Evolutionary conservation across 2,329 filamentous ascomycete genomes (phyloP).

Genomic region (Ophiostoma fasciatum): DNA sequence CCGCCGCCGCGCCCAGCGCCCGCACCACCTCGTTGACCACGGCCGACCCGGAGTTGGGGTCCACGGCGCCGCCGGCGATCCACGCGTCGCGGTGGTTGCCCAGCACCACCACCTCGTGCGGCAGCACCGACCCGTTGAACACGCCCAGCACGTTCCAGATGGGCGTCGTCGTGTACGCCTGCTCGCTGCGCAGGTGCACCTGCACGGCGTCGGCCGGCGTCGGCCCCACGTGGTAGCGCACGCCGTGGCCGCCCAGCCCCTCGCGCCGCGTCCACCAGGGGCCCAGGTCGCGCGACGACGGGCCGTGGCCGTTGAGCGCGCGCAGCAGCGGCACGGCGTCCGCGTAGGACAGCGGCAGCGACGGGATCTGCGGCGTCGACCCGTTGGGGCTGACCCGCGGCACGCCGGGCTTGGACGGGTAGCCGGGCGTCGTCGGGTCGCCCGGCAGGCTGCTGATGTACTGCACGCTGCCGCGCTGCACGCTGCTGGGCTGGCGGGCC

Average conservation of each 20-base stretch:
- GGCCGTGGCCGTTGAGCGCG: constrained; percentile 78
- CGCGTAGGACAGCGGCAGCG: constrained; percentile 22
- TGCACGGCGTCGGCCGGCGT: constrained; percentile 51
- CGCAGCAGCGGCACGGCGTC: constrained; percentile 9
- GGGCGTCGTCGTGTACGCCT: constrained; percentile 68
- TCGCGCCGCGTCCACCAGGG: constrained; percentile 54
- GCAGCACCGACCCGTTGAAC: constrained; percentile 65
- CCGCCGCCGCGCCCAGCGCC: constrained; percentile 54
- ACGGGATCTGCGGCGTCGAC: constrained; percentile 72
- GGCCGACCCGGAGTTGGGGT: constrained; percentile 72
- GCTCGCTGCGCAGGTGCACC: constrained; percentile 62
- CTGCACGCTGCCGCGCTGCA: constrained; percentile 77
- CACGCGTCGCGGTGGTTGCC: constrained; percentile 75
- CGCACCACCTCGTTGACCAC: constrained; percentile 64
- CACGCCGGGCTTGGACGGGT: constrained; percentile 80
- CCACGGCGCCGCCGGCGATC: constrained; percentile 56
- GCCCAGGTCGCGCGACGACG: constrained; percentile 58
- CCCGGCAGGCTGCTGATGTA: constrained; percentile 58
- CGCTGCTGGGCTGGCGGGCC: constrained; percentile 72
- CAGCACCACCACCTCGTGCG: constrained; percentile 73
- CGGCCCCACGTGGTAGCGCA: constrained; percentile 75
- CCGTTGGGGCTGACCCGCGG: constrained; percentile 57
- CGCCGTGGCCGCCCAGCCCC: constrained; percentile 64
- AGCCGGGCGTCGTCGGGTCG: constrained; percentile 84
- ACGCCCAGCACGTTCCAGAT: constrained; percentile 87